Evolutionary conservation across 768 basidiomycete genomes (phyloP), one percentile per base, ranked within the genome.

Genomic region (Amanita jacksonii): DNA sequence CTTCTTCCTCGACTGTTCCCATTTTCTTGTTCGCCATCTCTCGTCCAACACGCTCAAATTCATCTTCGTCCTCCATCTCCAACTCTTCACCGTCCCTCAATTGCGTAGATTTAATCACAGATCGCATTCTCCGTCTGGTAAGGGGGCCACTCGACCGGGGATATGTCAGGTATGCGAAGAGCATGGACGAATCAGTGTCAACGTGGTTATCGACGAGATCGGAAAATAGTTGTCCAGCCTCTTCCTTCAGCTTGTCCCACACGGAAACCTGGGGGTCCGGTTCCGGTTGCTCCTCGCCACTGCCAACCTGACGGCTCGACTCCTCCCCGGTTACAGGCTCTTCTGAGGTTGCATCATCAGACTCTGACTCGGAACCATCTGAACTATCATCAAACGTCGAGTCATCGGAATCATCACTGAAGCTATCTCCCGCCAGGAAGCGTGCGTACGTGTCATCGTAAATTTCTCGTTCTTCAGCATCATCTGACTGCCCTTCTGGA

Each of bases 341-440:
- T 32, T 53, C 52, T 22, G 49, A 51, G 43, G 12, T 20, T 18
- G 57, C 36, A 41, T 59, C 46, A 42, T 49, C 53, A 48, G 44
- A 45, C 6, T 63, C 24, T 28, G 41, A 48, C 24, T 51, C 51
- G 5, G 52, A 54, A n/a, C 38, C 57, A 12, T 56, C 55, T 27
- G 43, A 36, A 46, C 50, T 27, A 54, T 58, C 45, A 59, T 62
- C 41, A 28, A 35, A 47, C 5, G 37, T 39, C 9, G 46, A 58
- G 59, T 62, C 61, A 7, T 61, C 41, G 8, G 41, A 42, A 31
- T 42, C 61, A 15, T 70, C 66, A 27, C 62, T 64, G 6, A 69
- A 64, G 37, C 62, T 63, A 42, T 83, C 81, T 8, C 79, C 83
- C 12, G 70, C 65, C 48, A 83, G 60, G 52, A 85, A 85, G 24